Conservation (phyloP, 164 flowering plant genomes). For the Tetrastigma voinierianum region DNA sequence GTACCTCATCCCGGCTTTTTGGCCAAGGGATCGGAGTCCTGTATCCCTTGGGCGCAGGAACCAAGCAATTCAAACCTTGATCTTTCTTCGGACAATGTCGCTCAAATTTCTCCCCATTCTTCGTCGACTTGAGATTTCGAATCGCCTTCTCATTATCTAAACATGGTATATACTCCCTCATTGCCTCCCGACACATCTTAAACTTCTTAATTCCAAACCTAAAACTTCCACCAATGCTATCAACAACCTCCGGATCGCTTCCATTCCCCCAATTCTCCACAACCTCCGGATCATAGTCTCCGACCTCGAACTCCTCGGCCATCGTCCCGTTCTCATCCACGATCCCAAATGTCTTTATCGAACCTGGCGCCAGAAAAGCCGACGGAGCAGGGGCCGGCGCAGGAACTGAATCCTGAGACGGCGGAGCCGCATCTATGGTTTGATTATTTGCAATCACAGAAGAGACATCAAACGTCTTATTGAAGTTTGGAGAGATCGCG, state of each 20-base stretch:
- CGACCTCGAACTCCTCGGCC: slow-evolving; percentile 79
- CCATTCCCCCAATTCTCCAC: slow-evolving; percentile 58
- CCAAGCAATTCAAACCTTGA: slow-evolving; percentile 64
- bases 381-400: slow-evolving; percentile 29
- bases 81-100: slow-evolving; percentile 77
- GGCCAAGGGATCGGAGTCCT: slow-evolving; percentile 81
- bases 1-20: slow-evolving; percentile 85
- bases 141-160: slow-evolving; percentile 68
- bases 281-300: slow-evolving; percentile 67
- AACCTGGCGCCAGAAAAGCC: slow-evolving; percentile 37
- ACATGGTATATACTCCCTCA: slow-evolving; percentile 80
- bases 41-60: slow-evolving; percentile 79
- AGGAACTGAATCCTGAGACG: neutral
- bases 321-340: slow-evolving; percentile 77
- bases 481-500: slow-evolving; percentile 52
- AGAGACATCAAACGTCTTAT: slow-evolving; percentile 29
- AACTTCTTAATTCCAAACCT: slow-evolving; percentile 51
- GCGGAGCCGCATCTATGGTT: slow-evolving; percentile 5
- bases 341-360: slow-evolving; percentile 59
- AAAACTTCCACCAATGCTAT: slow-evolving; percentile 6
- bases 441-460: slow-evolving; percentile 23
- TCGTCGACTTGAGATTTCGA: slow-evolving; percentile 45
- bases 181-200: slow-evolving; percentile 45
- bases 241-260: slow-evolving; percentile 26
- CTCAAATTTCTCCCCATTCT: slow-evolving; percentile 67